Evolutionary conservation across 306 rosid species (phyloP).

Genomic region (Quercus gilva): DNA sequence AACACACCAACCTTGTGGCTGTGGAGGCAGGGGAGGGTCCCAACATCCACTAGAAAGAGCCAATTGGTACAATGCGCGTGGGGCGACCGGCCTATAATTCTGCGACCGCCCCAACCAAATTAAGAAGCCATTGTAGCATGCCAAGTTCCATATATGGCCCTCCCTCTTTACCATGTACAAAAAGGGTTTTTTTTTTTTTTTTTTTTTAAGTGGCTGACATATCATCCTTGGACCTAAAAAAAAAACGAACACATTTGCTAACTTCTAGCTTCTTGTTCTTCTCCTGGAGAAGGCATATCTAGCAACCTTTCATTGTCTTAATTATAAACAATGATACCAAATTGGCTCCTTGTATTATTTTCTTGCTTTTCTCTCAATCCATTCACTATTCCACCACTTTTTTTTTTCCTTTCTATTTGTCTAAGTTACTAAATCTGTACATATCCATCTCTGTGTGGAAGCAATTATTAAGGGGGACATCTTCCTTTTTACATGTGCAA

Average conservation of each 20-base stretch:
- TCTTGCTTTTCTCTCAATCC: background rate
- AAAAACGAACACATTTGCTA: constrained; percentile 6
- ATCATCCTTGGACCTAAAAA: background rate
- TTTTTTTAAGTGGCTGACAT: constrained; percentile 1
- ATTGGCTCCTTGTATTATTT: constrained; percentile 9
- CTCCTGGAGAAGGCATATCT: constrained; percentile 18
- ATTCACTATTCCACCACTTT: constrained; percentile 10
- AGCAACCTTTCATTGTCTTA: background rate
- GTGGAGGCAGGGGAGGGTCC: constrained; percentile 21
- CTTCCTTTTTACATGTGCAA: constrained; percentile 1
- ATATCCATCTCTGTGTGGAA: constrained; percentile 12
- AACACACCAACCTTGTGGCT: background rate
- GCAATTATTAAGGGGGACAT: constrained; percentile 11
- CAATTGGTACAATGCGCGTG: constrained; percentile 42
- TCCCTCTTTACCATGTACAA: background rate
- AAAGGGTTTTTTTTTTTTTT: background rate
- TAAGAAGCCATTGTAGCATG: constrained; percentile 2
- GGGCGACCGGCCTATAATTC: constrained; percentile 28
- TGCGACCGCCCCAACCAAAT: constrained; percentile 53
- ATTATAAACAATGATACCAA: constrained; percentile 6
- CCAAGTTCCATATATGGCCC: background rate
- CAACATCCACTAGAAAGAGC: constrained; percentile 40
- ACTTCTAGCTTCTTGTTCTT: background rate
- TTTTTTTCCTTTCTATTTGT: constrained; percentile 14
- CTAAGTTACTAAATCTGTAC: background rate